Evolutionary conservation across 345 rosid genomes (phyloP), one percentile per base, ranked within the genome.

Genomic region (Aquilaria malaccensis): DNA sequence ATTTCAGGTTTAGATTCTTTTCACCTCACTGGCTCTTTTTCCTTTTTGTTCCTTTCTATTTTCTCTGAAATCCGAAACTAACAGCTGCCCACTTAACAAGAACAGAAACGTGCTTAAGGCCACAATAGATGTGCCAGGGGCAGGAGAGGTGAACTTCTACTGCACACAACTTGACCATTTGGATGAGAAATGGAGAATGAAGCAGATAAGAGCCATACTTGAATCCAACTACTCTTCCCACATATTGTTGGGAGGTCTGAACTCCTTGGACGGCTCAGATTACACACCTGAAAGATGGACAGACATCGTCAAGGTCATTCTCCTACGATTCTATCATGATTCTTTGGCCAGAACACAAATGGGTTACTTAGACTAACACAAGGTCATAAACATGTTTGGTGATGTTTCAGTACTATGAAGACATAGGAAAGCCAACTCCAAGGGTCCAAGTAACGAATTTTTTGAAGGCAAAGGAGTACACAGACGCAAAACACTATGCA

Each of bases 161-260:
- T 87, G 95, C 76, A 93, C 98, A 0, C 98, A 93, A 62, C 87
- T 93, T 10, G 98, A 89, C 64, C 97, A 93, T 81, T 68, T 93
- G 60, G 80, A 87, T 67, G 98, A 93, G 71, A 76, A 79, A n/a
- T 93, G 98, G 98, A 71, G 97, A 68, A 81, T 89, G 96, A 87
- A 77, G 69, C 98, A 93, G 76, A 83, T 92, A 6, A 79, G 74
- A 47, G 85, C 97, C 22, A 81, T 93, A 49, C 82, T 75, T 11
- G 81, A 72, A 62, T 80, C 82, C 51, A 83, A 78, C 33, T 76
- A 79, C 51, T 72, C 88, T 68, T 84, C 97, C 0, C 87, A 93
- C 69, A 70, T 93, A 70, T 61, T 93, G 14, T 72, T 90, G 4
- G 98, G 98, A 48, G 96, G 97, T 50, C 62, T 89, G 61, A 93